phyloP scores from a whole-genome alignment of 176 grass and related monocot species.

The Hordeum marinum region DNA sequence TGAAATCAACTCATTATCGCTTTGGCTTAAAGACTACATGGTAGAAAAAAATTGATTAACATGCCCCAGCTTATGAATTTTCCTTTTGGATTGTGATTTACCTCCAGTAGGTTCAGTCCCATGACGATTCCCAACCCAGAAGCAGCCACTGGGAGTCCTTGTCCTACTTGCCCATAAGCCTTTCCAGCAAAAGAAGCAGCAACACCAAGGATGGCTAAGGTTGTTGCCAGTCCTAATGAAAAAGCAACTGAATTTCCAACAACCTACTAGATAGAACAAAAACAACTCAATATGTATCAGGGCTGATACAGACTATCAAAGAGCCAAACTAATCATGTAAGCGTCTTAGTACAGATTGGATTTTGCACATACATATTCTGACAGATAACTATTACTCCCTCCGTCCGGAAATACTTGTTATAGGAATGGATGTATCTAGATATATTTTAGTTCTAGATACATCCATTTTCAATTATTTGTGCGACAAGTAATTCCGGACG shows the following conservation, averaged over 20 bases:
- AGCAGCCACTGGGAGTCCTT: constrained; percentile 91
- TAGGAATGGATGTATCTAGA: too few relatives aligned
- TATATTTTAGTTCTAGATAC: too few relatives aligned
- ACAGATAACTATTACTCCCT: background rate
- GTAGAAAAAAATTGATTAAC: background rate
- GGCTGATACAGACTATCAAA: background rate
- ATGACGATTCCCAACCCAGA: constrained; percentile 82
- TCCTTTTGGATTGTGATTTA: constrained; percentile 26
- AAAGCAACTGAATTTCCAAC: constrained; percentile 95
- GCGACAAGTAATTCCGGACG: too few relatives aligned
- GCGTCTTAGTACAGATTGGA: background rate
- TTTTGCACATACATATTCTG: background rate
- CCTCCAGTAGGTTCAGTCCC: constrained; percentile 93
- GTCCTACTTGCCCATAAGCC: constrained; percentile 90
- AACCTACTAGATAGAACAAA: constrained; percentile 49
- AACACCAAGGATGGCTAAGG: constrained; percentile 83
- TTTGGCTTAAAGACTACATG: background rate
- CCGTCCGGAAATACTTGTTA: too few relatives aligned
- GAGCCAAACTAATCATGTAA: background rate
- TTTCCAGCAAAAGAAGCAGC: constrained; percentile 98
- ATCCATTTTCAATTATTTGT: too few relatives aligned
- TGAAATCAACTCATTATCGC: background rate
- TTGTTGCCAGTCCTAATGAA: constrained; percentile 89
- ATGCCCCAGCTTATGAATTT: background rate
- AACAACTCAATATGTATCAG: background rate